Percentiles rank a stretch among this genome's conserved stretches.
Conservation (phyloP, 176 grass and related monocot genomes). For the Lolium multiflorum region DNA sequence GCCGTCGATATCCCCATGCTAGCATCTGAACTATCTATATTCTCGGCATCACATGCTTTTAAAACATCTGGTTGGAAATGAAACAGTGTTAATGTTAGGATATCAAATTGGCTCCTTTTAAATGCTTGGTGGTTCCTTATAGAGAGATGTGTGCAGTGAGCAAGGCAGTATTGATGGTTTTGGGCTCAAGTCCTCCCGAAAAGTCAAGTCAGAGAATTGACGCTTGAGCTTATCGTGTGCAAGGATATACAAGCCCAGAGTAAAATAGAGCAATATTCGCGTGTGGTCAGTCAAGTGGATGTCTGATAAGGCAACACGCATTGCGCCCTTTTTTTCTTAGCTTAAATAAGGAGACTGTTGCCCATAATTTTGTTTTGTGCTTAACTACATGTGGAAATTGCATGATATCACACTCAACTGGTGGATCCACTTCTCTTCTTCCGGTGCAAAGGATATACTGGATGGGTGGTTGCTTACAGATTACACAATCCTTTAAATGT, state of each 20-base stretch:
- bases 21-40: neutral
- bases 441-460: neutral
- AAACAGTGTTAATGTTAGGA: neutral
- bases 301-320: constrained; percentile 1
- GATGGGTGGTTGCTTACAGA: constrained; percentile 12
- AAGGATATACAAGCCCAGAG: constrained; percentile 20
- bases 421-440: constrained; percentile 4
- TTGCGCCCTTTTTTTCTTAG: constrained; percentile 2
- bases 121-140: constrained; percentile 25
- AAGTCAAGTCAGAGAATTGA: constrained; percentile 26
- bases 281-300: constrained; percentile 30
- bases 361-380: neutral
- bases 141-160: neutral
- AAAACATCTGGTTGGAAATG: neutral
- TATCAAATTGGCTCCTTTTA: neutral
- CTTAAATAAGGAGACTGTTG: neutral
- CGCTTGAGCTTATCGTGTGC: constrained; percentile 32
- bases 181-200: neutral
- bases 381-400: neutral
- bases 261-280: constrained; percentile 40
- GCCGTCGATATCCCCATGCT: too few species aligned
- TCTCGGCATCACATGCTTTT: neutral
- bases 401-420: neutral
- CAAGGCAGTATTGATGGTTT: constrained; percentile 22
- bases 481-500: neutral